Base-by-base conservation (phyloP, 495 filamentous ascomycete genomes). In the Aspergillus steynii region DNA sequence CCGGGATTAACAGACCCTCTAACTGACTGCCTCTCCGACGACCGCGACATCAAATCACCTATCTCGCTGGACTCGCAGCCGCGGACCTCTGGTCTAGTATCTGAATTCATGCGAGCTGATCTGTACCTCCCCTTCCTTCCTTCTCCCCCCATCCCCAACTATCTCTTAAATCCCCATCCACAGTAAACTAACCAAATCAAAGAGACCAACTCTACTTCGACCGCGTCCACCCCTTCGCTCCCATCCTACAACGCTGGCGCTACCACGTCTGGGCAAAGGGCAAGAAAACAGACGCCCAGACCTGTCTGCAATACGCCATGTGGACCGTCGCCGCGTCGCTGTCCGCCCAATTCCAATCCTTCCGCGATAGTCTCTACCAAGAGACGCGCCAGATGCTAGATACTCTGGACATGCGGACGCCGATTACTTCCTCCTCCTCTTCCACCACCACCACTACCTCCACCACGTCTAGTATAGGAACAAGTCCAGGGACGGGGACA, bases 141-240 rank as follows among this genome's bases (percentile, higher is more conserved):
- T 14, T 50, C 5, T 27, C 25, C 1, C 2, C 32, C 27, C 50
- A 5, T 31, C 29, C 8, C 55, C 25, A 20, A 20, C 20, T 20
- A 20, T 20, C 20, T 20, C 20, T 20, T 20, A 20, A 20, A 20
- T 20, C 20, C 0, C 20, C 20, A 0, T 20, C 20, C 20, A 0
- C 20, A 20, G 20, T 0, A 20, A 20, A 20, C 20, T 20, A 20
- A 20, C 20, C 20, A 20, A 20, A 8, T 5, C 42, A 49, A 55
- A 81, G 77, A 50, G 82, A 86, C 50, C 80, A 84, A 65, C 65
- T 86, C 26, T 86, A 85, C 55, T 85, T 86, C 59, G 84, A 86
- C 50, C 76, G 83, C 31, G 81, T 85, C 4, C 83, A 86, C 45
- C 74, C 80, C 10, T 77, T 80, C 28, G 70, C 79, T 2, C 84